Evolutionary conservation across 2,329 filamentous ascomycete genomes (phyloP), one percentile per base, ranked within the genome.

Genomic region (Claviceps sp.): DNA sequence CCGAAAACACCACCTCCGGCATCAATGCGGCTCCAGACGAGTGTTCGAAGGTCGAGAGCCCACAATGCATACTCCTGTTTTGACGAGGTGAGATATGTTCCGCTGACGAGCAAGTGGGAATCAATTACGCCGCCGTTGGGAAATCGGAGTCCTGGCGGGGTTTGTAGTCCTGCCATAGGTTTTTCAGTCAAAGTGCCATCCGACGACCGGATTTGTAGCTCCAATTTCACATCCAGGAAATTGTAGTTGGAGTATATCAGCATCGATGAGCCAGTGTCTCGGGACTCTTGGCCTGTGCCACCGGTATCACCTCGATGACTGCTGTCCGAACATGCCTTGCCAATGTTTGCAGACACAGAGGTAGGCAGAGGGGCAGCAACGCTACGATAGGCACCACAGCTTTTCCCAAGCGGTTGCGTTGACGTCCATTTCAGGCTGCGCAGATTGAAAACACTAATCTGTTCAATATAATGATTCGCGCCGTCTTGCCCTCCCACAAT

Each of bases 231-330:
- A 61, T 98, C 91, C 52, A 98, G 68, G 62, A 98, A 98, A 68
- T 98, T 97, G 69, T 98, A 98, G 65, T 98, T 98, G 24, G 91
- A 97, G 67, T 98, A 98, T 46, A 98, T 94, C 56, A 98, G 77
- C 89, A 97, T 96, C 1, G 81, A 83, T 1, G 80, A 81, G 6
- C 78, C 79, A 0, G 76, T 66, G 48, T 84, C 80, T 34, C 74
- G 73, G 3, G 61, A 56, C 56, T 82, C 78, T 51, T 76, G 73
- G 57, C 73, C 75, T 55, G 74, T 73, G n/a, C 67, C 68, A n/a
- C 34, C 17, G 13, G 68, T 65, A 5, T 78, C 75, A 3, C 64
- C 63, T 6, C 71, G 68, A 43, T 71, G 66, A 16, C 65, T 58
- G 11, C 65, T 65, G 44, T 68, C 70, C 3, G 65, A 60, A 48